Conservation (phyloP, 805 yeast genomes). For the Yueomyces sinensis region DNA sequence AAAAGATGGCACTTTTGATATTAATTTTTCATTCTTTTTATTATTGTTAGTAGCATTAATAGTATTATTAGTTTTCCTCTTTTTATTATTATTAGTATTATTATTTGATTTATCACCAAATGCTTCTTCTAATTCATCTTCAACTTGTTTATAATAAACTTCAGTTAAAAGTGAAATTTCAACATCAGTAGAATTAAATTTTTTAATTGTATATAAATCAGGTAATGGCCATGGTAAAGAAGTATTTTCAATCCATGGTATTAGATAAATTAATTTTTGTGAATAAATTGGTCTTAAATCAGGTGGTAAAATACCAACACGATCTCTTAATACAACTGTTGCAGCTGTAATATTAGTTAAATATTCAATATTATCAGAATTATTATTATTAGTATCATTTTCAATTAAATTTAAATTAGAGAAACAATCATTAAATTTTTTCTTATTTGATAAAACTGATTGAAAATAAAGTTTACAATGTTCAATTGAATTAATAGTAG, state of each 20-base stretch:
- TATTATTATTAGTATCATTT: not conserved
- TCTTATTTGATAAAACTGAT: not conserved
- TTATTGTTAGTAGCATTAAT: slow-evolving; percentile 2
- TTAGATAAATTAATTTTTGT: slow-evolving; percentile 48
- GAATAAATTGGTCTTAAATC: slow-evolving; percentile 65
- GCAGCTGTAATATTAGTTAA: slow-evolving; percentile 68
- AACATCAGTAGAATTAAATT: slow-evolving; percentile 59
- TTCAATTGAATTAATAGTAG: slow-evolving; percentile 72
- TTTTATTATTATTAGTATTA: slow-evolving; percentile 4
- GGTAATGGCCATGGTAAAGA: slow-evolving; percentile 64
- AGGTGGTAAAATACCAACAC: slow-evolving; percentile 72
- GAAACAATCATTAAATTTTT: too few species aligned
- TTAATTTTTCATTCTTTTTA: slow-evolving; percentile 2
- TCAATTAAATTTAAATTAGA: too few species aligned
- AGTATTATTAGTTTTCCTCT: slow-evolving; percentile 2
- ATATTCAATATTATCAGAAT: slow-evolving; percentile 26
- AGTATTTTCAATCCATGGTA: slow-evolving; percentile 43
- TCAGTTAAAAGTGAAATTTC: slow-evolving; percentile 67
- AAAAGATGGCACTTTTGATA: slow-evolving; percentile 18
- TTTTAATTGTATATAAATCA: slow-evolving; percentile 48
- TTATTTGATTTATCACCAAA: slow-evolving; percentile 19
- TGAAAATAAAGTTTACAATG: slow-evolving; percentile 53
- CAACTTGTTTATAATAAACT: slow-evolving; percentile 40
- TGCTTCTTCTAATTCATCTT: slow-evolving; percentile 31
- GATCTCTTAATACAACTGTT: slow-evolving; percentile 66